phyloP scores from a whole-genome alignment of 192 early-diverging fungal species.

The Podila clonocystis region DNA sequence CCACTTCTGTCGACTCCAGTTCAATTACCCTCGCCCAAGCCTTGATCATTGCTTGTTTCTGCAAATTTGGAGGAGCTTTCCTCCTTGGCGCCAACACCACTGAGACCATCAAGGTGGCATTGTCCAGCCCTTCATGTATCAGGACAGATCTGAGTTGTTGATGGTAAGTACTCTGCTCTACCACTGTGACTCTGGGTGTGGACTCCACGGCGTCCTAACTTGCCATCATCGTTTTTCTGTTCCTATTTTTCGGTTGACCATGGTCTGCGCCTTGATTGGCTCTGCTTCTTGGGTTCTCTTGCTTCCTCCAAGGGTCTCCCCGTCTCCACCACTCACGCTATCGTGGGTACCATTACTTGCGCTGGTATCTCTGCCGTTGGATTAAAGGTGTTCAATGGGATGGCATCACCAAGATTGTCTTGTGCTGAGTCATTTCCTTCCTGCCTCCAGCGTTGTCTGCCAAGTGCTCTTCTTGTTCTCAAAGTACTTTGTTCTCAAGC shows the following conservation, averaged over 20 bases:
- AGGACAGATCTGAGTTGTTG: slow-evolving; percentile 69
- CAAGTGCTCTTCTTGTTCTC: slow-evolving; percentile 73
- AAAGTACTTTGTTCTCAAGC: slow-evolving; percentile 68
- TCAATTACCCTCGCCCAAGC: slow-evolving; percentile 81
- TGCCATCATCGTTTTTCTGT: not conserved
- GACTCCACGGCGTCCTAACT: not conserved
- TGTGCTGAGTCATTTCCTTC: slow-evolving; percentile 83
- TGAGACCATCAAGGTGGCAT: slow-evolving; percentile 87
- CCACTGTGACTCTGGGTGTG: too few relatives aligned
- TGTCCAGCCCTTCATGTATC: slow-evolving; percentile 64
- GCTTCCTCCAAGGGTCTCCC: slow-evolving; percentile 74
- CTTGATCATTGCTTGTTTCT: slow-evolving; percentile 80
- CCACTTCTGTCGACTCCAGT: slow-evolving; percentile 82
- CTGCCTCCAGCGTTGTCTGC: slow-evolving; percentile 71
- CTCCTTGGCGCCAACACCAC: slow-evolving; percentile 76
- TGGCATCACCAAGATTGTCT: slow-evolving; percentile 64
- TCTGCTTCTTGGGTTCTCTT: slow-evolving; percentile 80
- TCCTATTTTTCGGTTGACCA: slow-evolving; percentile 70
- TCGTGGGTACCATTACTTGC: slow-evolving; percentile 82
- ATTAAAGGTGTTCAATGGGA: slow-evolving; percentile 69
- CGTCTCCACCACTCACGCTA: slow-evolving; percentile 85
- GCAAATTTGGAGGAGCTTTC: slow-evolving; percentile 81
- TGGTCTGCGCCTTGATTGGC: slow-evolving; percentile 82
- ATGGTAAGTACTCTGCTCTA: slow-evolving; percentile 56
- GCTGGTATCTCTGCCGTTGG: slow-evolving; percentile 81